Percentiles rank a stretch among this genome's conserved stretches.
These are phyloP conservation scores for Fonsecaea erecta DNA, from an alignment of 2,329 filamentous ascomycete species.

Conservation along the genomic window DNA sequence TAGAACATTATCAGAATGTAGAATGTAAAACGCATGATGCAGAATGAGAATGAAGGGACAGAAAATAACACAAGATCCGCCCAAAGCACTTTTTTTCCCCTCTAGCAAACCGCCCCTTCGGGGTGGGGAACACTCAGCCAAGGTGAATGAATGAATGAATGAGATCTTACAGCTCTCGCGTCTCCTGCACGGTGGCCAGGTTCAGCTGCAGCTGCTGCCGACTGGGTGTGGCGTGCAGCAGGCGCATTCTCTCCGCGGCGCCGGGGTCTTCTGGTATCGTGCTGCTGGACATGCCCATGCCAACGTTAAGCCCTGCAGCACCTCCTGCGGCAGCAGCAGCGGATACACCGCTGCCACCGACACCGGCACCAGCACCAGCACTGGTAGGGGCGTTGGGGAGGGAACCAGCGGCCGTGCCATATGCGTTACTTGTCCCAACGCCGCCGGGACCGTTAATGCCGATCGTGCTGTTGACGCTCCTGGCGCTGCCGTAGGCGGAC, in stretches of 20 bases:
- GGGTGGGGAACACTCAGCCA: no score
- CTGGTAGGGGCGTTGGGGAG: background rate
- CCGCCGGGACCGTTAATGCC: background rate
- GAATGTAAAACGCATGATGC: no score
- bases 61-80: no score
- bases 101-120: no score
- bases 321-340: background rate
- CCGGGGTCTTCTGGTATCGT: background rate
- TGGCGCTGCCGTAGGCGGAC: constrained; percentile 9
- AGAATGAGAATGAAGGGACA: no score
- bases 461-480: background rate
- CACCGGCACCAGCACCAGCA: background rate
- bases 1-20: no score
- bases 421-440: background rate
- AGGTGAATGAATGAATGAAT: no score
- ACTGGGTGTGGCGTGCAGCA: constrained; percentile 14
- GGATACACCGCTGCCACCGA: background rate
- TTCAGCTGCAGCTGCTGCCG: constrained; percentile 12
- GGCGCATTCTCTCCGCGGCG: background rate
- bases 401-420: background rate
- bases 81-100: no score
- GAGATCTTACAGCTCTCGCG: background rate
- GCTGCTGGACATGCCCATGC: background rate
- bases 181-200: constrained; percentile 19
- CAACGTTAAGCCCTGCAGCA: background rate